A percentile compares a stretch with the other conserved stretches of the same genome.
These are phyloP conservation scores for Aspergillus homomorphus DNA, from an alignment of 495 filamentous ascomycete genomes.

Conservation along the genomic window DNA sequence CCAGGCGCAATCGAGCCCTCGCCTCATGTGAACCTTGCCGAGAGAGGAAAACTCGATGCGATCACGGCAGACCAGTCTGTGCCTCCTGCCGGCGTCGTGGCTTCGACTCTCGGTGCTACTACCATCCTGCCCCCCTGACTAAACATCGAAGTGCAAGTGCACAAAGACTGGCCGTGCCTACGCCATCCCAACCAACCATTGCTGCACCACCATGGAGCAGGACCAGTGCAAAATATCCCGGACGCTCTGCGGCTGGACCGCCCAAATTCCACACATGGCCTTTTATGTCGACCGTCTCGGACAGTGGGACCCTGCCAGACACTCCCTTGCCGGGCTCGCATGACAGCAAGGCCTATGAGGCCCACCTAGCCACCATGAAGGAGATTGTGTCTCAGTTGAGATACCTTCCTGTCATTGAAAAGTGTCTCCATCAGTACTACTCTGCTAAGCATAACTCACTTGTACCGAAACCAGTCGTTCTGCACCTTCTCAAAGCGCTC, in stretches of 20 bases:
- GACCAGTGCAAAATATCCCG: not conserved
- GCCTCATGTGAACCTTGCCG: slow-evolving; percentile 25
- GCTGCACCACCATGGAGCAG: slow-evolving; percentile 7
- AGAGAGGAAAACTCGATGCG: slow-evolving; percentile 18
- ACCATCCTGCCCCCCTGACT: slow-evolving; percentile 22
- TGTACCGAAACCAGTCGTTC: slow-evolving; percentile 17
- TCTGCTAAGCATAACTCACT: slow-evolving; percentile 12
- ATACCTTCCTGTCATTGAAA: slow-evolving; percentile 20
- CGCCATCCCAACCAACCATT: slow-evolving; percentile 5
- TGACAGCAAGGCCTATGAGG: slow-evolving; percentile 9
- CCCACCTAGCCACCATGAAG: slow-evolving; percentile 13
- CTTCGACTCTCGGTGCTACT: slow-evolving; percentile 17
- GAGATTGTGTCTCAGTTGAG: slow-evolving; percentile 16
- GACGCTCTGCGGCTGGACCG: slow-evolving; percentile 12
- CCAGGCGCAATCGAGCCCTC: slow-evolving; percentile 17
- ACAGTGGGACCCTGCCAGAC: slow-evolving; percentile 1
- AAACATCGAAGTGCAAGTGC: slow-evolving; percentile 8
- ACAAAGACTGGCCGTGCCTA: slow-evolving; percentile 4
- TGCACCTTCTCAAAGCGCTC: slow-evolving; percentile 8
- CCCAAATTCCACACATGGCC: slow-evolving; percentile 21
- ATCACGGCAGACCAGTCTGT: slow-evolving; percentile 21
- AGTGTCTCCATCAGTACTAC: slow-evolving; percentile 17
- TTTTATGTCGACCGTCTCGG: slow-evolving; percentile 16
- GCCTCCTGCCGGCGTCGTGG: slow-evolving; percentile 18
- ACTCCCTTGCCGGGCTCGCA: slow-evolving; percentile 3